phyloP scores from a whole-genome alignment of 768 basidiomycete genomes.

The Mycena latifolia region DNA sequence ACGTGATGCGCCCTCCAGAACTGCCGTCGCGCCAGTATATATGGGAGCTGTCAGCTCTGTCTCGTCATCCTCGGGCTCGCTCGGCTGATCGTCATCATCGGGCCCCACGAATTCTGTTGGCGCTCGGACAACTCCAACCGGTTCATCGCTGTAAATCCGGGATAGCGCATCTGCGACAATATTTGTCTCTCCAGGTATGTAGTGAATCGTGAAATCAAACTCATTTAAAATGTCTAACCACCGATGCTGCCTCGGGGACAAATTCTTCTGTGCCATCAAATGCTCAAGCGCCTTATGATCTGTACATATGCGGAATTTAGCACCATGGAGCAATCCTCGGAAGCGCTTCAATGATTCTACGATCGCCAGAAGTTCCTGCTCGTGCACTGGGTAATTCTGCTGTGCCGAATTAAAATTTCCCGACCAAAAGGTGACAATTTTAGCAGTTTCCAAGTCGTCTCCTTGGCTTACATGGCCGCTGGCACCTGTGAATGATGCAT shows the following conservation, averaged over 20 bases:
- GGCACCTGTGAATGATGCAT: slow-evolving; percentile 47
- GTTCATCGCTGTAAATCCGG: slow-evolving; percentile 35
- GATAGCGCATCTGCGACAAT: slow-evolving; percentile 48
- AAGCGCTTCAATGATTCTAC: slow-evolving; percentile 49
- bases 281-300: slow-evolving; percentile 47
- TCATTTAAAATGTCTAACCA: slow-evolving; percentile 51
- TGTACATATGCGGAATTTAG: slow-evolving; percentile 42
- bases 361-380: slow-evolving; percentile 52
- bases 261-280: slow-evolving; percentile 45
- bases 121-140: slow-evolving; percentile 20
- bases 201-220: slow-evolving; percentile 42
- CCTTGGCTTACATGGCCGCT: slow-evolving; percentile 46
- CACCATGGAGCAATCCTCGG: slow-evolving; percentile 46
- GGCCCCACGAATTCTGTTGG: slow-evolving; percentile 25
- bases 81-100: neutral
- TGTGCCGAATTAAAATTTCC: slow-evolving; percentile 52
- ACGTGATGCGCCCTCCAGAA: slow-evolving; percentile 25
- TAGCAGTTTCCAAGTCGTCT: slow-evolving; percentile 40
- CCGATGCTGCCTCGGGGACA: slow-evolving; percentile 48
- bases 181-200: slow-evolving; percentile 48
- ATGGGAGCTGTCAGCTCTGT: slow-evolving; percentile 27
- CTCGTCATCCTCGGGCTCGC: neutral
- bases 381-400: slow-evolving; percentile 55
- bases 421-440: slow-evolving; percentile 49
- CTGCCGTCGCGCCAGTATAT: slow-evolving; percentile 22